Percentiles rank a stretch among this genome's conserved stretches.
Conservation (phyloP, 345 rosid genomes). For the Salix caprea region DNA sequence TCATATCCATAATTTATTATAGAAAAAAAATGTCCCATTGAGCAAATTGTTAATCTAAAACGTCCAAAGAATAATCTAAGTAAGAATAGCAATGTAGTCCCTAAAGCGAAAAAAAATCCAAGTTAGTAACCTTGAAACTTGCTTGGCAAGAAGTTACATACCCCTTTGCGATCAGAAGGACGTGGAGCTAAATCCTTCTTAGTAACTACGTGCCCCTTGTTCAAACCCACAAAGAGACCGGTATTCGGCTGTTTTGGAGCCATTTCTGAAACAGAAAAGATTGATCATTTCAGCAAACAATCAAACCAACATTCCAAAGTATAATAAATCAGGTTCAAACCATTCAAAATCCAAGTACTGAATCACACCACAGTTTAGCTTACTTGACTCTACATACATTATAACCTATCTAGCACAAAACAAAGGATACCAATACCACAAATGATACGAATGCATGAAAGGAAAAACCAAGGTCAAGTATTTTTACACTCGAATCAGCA, state of each 20-base stretch:
- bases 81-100: neutral
- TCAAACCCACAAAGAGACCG: constrained; percentile 61
- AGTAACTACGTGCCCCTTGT: constrained; percentile 63
- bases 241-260: constrained; percentile 51
- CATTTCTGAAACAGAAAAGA: constrained; percentile 31
- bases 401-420: neutral
- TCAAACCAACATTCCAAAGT: neutral
- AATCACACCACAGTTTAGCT: neutral
- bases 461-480: neutral
- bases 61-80: neutral
- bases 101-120: neutral
- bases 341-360: neutral
- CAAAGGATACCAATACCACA: neutral
- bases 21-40: neutral
- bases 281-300: neutral
- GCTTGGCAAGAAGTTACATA: constrained; percentile 18
- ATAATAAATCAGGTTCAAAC: neutral
- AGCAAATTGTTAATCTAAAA: neutral
- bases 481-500: neutral
- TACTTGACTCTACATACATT: neutral
- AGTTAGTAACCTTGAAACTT: neutral
- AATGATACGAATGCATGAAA: neutral
- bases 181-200: constrained; percentile 52
- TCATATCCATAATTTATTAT: neutral
- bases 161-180: constrained; percentile 57